Evolutionary conservation across 2,329 filamentous ascomycete genomes (phyloP), one percentile per base, ranked within the genome.

Genomic region (Akanthomyces muscarius): DNA sequence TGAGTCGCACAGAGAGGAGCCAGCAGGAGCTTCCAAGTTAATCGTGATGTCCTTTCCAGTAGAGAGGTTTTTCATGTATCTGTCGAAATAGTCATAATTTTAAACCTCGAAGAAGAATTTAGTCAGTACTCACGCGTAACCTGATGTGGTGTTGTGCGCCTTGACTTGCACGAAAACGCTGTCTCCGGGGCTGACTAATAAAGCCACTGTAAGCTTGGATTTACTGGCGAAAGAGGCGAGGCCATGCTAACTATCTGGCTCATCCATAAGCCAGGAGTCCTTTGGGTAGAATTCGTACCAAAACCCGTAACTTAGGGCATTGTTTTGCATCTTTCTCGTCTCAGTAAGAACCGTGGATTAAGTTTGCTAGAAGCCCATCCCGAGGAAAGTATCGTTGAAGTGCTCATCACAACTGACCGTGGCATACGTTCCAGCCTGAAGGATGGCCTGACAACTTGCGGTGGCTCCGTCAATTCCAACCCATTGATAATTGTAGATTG

Each of bases 231-330:
- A 28, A 16, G 13, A 28, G 45, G 10, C 38, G 13, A 41, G 5
- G 4, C 21, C 7, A 5, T 45, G 42, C 41, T 30, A 21, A 57
- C 54, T 41, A 5, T 21, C 25, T 25, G 54, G 54, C 16, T 56
- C 23, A 16, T 28, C 14, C 54, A 56, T 14, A 21, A 56, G 54
- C 54, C 28, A 45, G 21, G 54, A 56, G 2, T 8, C 5, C 1
- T 14, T 23, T 2, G 54, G 54, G 54, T 45, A 56, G n/a, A 56
- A 56, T 18, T 56, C 54, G 41, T 56, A 56, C 54, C 54, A 56
- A 41, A 56, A 56, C 2, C 54, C 54, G n/a, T 56, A 56, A 6
- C 41, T 56, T 4, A 44, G 54, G n/a, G 3, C 11, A 10, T 56
- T 30, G 11, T 45, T 18, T 42, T 42, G 4, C 50, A 52, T 4